phyloP scores from a whole-genome alignment of 1,284 basidiomycete genomes.

The Testicularia cyperi region DNA sequence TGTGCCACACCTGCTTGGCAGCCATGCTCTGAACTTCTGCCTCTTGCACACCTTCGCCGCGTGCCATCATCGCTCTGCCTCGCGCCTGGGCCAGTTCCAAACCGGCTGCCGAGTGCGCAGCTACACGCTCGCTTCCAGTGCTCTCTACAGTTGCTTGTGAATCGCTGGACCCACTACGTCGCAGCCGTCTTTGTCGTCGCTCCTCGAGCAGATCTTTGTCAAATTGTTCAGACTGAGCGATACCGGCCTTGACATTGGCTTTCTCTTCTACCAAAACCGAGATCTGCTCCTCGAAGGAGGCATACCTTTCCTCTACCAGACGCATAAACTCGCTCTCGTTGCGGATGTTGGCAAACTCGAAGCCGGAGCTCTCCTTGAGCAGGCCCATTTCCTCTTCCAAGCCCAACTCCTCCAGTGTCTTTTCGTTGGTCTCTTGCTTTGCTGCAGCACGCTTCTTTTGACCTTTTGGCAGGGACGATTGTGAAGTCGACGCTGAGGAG shows the following conservation, averaged over 20 bases:
- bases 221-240: slow-evolving; percentile 2
- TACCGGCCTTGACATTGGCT: slow-evolving; percentile 1
- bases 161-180: not conserved
- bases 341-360: slow-evolving; percentile 73
- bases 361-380: slow-evolving; percentile 57
- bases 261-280: slow-evolving; percentile 12
- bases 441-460: too few species aligned
- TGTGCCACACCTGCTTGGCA: slow-evolving; percentile 95
- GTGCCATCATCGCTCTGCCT: slow-evolving; percentile 46
- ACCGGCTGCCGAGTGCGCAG: slow-evolving; percentile 30
- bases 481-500: not conserved
- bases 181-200: slow-evolving; percentile 4
- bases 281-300: slow-evolving; percentile 45
- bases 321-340: slow-evolving; percentile 78
- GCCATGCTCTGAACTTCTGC: slow-evolving; percentile 57
- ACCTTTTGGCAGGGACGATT: not conserved
- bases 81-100: slow-evolving; percentile 39
- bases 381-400: slow-evolving; percentile 22
- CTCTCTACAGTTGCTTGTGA: not conserved
- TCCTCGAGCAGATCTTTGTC: not conserved
- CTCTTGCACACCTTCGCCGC: slow-evolving; percentile 34
- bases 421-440: too few species aligned
- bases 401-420: slow-evolving; percentile 2
- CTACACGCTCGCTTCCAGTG: too few species aligned
- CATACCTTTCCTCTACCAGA: slow-evolving; percentile 69